Evolutionary conservation across 306 rosid genomes (phyloP), one percentile per base, ranked within the genome.

Genomic region (Quercus gilva): DNA sequence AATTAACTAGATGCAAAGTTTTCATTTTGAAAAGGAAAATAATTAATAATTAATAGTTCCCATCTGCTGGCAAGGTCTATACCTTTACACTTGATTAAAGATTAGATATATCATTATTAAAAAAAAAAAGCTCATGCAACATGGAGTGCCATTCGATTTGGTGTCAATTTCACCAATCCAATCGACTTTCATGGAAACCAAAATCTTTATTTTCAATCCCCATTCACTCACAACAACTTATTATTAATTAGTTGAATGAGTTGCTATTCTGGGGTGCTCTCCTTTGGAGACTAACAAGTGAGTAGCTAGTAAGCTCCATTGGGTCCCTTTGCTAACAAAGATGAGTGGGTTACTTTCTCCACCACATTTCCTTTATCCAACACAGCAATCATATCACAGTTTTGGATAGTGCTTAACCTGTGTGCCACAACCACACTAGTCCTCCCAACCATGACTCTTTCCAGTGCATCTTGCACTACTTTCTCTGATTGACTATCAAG

Each of bases 391-490:
- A 23, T 28, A 74, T 92, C 90, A 76, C 97, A 92, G 15, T 89
- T 85, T 3, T 90, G 96, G 15, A 94, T 90, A 0, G 94, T 92
- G 77, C 96, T 92, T 85, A 94, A 55, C 83, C 97, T 85, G 45
- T 94, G 98, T 2, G 98, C 96, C 86, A 94, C 98, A 63, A 94
- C 97, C 78, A 94, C 93, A 41, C 96, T 90, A 0, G 97, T 94
- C 80, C 96, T 88, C 15, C 98, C 97, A 15, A 88, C 89, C 98
- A 94, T 94, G 37, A 94, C 87, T 0, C 93, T 63, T 73, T 94
- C 96, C 6, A 92, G 4, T 0, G 98, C 98, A 28, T 87, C 92
- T 29, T 94, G 98, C 29, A 94, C 97, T 18, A 88, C 77, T 68
- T 87, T 91, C 86, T 94, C 98, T 0, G 97, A 90, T 1, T 86